Percentiles rank a stretch among this genome's conserved stretches.
Conservation (phyloP, 2,329 filamentous ascomycete genomes). For the Pyrenophora teres region DNA sequence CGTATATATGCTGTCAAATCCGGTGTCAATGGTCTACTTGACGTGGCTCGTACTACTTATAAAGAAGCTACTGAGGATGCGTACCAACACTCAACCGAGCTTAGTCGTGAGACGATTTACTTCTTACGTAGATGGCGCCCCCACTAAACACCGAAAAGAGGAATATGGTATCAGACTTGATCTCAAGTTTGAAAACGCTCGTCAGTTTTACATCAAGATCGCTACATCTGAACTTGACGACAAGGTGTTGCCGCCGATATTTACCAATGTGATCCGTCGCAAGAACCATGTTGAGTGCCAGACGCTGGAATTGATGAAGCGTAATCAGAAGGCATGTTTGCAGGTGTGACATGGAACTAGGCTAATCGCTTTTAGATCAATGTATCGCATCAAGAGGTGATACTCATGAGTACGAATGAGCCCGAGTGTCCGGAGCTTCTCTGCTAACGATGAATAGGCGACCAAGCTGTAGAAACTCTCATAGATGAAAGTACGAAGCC, state of each 20-base stretch:
- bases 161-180: constrained; percentile 64
- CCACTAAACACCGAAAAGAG: constrained; percentile 30
- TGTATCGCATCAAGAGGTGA: constrained; percentile 81
- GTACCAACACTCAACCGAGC: constrained; percentile 68
- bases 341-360: neutral
- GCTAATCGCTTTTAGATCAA: constrained; percentile 61
- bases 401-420: constrained; percentile 66
- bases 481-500: constrained; percentile 71
- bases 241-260: constrained; percentile 64
- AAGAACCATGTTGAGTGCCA: constrained; percentile 84
- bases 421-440: neutral
- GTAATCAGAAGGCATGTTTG: constrained; percentile 58
- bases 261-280: constrained; percentile 77
- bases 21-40: constrained; percentile 81
- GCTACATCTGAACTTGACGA: constrained; percentile 65
- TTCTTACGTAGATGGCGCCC: neutral
- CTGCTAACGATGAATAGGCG: constrained; percentile 47
- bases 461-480: constrained; percentile 73
- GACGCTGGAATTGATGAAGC: constrained; percentile 80
- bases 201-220: constrained; percentile 80
- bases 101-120: constrained; percentile 61
- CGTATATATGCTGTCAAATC: constrained; percentile 88
- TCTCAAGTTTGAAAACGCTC: constrained; percentile 74
- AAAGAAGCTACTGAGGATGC: constrained; percentile 85
- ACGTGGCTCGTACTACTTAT: constrained; percentile 86